These are phyloP conservation scores for Solanum dulcamara DNA, from an alignment of 257 asterid genomes.

Conservation along the genomic window DNA sequence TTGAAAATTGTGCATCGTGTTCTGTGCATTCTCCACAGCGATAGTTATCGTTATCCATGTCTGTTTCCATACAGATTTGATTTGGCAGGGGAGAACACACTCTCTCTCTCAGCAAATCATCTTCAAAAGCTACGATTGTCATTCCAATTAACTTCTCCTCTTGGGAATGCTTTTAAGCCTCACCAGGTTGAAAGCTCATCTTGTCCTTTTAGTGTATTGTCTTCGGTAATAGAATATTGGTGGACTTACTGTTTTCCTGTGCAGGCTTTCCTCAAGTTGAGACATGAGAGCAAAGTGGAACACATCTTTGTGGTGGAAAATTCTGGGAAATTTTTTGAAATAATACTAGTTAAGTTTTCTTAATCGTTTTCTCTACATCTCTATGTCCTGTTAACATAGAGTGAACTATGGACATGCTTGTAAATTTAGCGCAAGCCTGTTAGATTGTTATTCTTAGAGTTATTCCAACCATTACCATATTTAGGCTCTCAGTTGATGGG, in stretches of 20 bases:
- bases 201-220: not conserved
- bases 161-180: conserved; percentile 66
- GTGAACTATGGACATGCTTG: not conserved
- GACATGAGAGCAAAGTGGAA: conserved; percentile 77
- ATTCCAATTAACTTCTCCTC: conserved; percentile 64
- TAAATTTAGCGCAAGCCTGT: not conserved
- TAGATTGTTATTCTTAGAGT: not conserved
- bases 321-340: conserved; percentile 54
- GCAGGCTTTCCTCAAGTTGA: conserved; percentile 84
- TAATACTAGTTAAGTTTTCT: conserved; percentile 49
- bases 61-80: conserved; percentile 36
- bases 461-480: not conserved
- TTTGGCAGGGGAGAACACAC: conserved; percentile 36
- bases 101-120: conserved; percentile 82
- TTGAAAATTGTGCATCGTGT: not conserved
- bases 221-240: not conserved
- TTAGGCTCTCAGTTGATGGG: conserved; percentile 28
- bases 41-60: not conserved
- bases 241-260: not conserved
- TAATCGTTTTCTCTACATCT: not conserved
- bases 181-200: conserved; percentile 60
- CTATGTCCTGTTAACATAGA: not conserved
- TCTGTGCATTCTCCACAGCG: not conserved
- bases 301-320: conserved; percentile 78
- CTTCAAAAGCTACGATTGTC: conserved; percentile 79